Percentiles rank a stretch among this genome's conserved stretches.
phyloP scores from a whole-genome alignment of 73 alveolate genomes.

The Loxodes magnus region DNA sequence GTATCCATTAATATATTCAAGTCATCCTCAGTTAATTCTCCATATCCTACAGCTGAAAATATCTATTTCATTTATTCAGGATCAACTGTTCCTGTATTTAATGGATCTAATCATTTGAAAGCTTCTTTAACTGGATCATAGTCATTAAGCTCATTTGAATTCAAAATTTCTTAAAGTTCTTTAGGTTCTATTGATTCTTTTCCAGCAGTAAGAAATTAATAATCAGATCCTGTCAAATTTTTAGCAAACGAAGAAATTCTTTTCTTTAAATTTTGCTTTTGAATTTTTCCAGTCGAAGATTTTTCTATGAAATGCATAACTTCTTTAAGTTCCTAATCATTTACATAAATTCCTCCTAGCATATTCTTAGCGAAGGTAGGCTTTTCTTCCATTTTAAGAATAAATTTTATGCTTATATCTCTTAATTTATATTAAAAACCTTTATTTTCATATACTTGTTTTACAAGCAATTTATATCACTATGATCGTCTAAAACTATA shows the following conservation, averaged over 20 bases:
- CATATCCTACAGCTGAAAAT: constrained; percentile 5
- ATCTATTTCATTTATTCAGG: neutral
- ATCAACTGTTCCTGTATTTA: constrained; percentile 9
- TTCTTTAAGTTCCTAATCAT: constrained; percentile 10
- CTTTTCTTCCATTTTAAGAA: too few relatives aligned
- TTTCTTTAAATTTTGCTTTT: constrained; percentile 9
- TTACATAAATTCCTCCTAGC: constrained; percentile 12
- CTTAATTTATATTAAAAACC: too few relatives aligned
- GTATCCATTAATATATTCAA: constrained; percentile 2
- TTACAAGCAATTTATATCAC: too few relatives aligned
- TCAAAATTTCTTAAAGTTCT: constrained; percentile 15
- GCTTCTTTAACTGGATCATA: constrained; percentile 14
- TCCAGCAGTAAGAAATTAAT: constrained; percentile 9
- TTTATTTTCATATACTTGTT: too few relatives aligned
- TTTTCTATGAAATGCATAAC: constrained; percentile 8
- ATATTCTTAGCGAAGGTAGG: too few relatives aligned
- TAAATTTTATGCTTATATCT: too few relatives aligned
- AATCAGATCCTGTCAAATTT: constrained; percentile 8
- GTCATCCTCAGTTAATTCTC: constrained; percentile 8
- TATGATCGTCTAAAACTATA: too few relatives aligned
- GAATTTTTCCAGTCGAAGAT: neutral
- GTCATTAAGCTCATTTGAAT: constrained; percentile 7
- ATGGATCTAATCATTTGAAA: constrained; percentile 9
- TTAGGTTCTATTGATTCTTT: neutral
- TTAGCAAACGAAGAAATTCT: constrained; percentile 8